These are phyloP conservation scores for Myriosclerotinia curreyana DNA, from an alignment of 2,329 filamentous ascomycete genomes.

Conservation along the genomic window DNA sequence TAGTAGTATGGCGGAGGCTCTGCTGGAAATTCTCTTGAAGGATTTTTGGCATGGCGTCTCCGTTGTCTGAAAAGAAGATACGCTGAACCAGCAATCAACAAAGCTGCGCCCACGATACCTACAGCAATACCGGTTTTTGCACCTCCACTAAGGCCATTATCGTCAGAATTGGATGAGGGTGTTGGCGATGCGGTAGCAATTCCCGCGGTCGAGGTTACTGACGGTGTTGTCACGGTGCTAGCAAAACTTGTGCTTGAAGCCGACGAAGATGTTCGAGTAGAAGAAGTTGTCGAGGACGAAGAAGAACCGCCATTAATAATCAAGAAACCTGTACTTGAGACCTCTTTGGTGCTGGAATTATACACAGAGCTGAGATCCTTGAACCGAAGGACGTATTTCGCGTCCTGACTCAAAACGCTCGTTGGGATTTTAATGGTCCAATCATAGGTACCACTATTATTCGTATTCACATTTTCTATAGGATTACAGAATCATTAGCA, in stretches of 20 bases:
- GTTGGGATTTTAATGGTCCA: not conserved
- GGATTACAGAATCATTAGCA: not conserved
- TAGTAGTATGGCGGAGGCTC: not conserved
- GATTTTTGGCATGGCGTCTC: not conserved
- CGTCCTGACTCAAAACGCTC: not conserved
- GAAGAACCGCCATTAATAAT: not conserved
- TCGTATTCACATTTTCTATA: not conserved
- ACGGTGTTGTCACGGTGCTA: not conserved
- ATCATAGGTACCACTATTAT: not conserved
- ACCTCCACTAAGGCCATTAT: not conserved
- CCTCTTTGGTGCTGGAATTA: not conserved
- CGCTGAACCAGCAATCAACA: not conserved
- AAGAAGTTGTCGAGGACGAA: not conserved
- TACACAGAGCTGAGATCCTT: not conserved
- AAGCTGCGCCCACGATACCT: not conserved
- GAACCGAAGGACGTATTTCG: conserved; percentile 10
- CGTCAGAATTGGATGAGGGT: not conserved
- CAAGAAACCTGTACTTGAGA: conserved; percentile 11
- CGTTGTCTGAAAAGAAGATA: not conserved
- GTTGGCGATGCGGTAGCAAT: not conserved
- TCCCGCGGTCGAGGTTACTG: not conserved
- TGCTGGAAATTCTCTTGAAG: not conserved
- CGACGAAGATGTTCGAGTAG: not conserved
- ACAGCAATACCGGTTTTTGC: conserved; percentile 14
- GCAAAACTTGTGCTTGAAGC: not conserved